phyloP scores from a whole-genome alignment of 306 rosid genomes.

The Gastrolobium bilobum region DNA sequence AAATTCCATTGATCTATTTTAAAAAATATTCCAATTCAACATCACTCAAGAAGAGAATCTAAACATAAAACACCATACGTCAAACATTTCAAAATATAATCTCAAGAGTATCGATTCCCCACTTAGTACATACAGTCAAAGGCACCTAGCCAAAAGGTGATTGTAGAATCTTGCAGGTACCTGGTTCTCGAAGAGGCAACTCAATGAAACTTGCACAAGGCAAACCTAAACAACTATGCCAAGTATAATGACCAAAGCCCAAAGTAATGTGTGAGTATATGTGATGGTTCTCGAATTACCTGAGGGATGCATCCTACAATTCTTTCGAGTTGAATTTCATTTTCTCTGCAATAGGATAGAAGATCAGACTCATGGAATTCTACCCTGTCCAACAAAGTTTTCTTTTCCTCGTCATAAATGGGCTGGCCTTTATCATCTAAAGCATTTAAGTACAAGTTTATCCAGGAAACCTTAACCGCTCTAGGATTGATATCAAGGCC shows the following conservation, averaged over 20 bases:
- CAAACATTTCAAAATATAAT: not conserved
- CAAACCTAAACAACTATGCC: not conserved
- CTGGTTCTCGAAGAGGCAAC: not conserved
- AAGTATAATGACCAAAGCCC: not conserved
- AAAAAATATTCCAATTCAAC: conserved; percentile 3
- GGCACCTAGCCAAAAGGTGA: not conserved
- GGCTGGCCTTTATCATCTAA: conserved; percentile 85
- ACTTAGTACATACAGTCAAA: not conserved
- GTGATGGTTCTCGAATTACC: conserved; percentile 59
- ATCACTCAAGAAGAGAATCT: not conserved
- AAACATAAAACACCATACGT: not conserved
- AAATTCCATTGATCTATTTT: conserved; percentile 8
- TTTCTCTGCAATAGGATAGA: conserved; percentile 77
- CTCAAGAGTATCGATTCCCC: conserved; percentile 4
- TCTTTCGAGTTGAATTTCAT: conserved; percentile 84
- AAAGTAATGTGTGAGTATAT: not conserved
- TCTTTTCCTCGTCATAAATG: conserved; percentile 76
- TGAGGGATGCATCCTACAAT: conserved; percentile 99
- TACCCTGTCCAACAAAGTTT: conserved; percentile 90
- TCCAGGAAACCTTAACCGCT: conserved; percentile 90
- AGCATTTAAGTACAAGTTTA: conserved; percentile 90
- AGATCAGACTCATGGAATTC: conserved; percentile 98
- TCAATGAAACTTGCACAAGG: conserved; percentile 28
- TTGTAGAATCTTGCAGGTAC: not conserved
- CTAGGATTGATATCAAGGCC: conserved; percentile 98